These are phyloP conservation scores for Crotalaria pallida DNA, from an alignment of 306 rosid species.

Conservation along the genomic window DNA sequence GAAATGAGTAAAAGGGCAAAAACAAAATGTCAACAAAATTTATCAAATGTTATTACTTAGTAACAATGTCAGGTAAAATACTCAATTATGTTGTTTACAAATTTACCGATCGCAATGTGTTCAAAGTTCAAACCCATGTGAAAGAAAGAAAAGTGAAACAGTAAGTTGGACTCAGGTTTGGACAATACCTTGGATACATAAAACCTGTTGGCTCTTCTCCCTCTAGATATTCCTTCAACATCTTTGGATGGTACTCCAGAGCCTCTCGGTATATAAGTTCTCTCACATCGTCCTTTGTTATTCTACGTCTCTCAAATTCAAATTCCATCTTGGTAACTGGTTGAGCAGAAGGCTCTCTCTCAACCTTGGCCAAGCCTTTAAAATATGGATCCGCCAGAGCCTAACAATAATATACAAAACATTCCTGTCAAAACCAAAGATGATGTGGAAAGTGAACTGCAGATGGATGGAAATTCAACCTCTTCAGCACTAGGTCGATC, in stretches of 20 bases:
- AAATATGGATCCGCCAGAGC: conserved; percentile 98
- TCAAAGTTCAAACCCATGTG: background rate
- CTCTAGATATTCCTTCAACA: conserved; percentile 90
- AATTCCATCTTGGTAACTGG: conserved; percentile 99
- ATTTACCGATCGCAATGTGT: background rate
- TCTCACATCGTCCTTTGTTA: conserved; percentile 96
- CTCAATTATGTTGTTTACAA: background rate
- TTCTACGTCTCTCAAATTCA: conserved; percentile 97
- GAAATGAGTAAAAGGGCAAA: background rate
- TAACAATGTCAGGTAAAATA: conserved; percentile 5
- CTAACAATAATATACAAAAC: conserved; percentile 37
- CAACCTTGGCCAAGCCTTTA: conserved; percentile 98
- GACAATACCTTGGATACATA: conserved; percentile 96
- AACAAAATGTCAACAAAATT: background rate
- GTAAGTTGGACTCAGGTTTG: background rate
- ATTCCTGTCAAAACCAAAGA: conserved; percentile 13
- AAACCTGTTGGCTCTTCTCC: conserved; percentile 94
- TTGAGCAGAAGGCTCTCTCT: conserved; percentile 95
- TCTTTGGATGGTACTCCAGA: conserved; percentile 94
- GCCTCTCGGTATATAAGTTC: conserved; percentile 93
- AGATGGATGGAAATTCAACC: conserved; percentile 38
- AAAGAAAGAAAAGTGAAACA: conserved; percentile 1
- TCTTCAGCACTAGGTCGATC: conserved; percentile 99
- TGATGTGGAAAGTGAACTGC: background rate
- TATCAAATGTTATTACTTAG: background rate